phyloP scores from a whole-genome alignment of 2,329 filamentous ascomycete genomes.

The Aaosphaeria pasadenensis region DNA sequence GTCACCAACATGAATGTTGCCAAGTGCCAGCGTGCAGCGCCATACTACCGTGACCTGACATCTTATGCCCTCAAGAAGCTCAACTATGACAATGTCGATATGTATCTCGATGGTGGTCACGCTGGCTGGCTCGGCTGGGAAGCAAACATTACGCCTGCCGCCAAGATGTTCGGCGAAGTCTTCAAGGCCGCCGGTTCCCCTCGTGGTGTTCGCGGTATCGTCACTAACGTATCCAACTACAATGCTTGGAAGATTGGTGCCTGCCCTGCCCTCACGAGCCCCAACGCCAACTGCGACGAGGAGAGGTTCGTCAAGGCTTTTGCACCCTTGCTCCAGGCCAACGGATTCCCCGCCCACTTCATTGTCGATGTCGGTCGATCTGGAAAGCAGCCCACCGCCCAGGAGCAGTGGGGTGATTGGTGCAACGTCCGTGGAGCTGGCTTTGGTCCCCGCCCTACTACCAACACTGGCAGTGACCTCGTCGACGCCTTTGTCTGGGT shows the following conservation, averaged over 20 bases:
- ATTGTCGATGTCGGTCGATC: conserved; percentile 57
- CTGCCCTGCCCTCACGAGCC: conserved; percentile 44
- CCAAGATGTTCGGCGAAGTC: conserved; percentile 46
- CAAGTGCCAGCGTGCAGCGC: conserved; percentile 54
- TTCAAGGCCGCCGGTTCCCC: conserved; percentile 49
- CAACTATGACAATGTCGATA: conserved; percentile 60
- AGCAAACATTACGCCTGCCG: conserved; percentile 55
- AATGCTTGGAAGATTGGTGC: conserved; percentile 51
- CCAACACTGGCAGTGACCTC: conserved; percentile 58
- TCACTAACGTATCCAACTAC: conserved; percentile 60
- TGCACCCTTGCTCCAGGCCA: conserved; percentile 45
- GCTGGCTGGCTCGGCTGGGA: conserved; percentile 64
- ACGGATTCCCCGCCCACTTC: conserved; percentile 54
- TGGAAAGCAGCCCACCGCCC: conserved; percentile 58
- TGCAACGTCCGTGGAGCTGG: conserved; percentile 64
- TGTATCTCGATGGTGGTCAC: conserved; percentile 64
- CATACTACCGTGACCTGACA: conserved; percentile 55
- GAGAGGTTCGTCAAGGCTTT: conserved; percentile 52
- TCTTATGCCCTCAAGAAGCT: conserved; percentile 56
- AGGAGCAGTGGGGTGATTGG: conserved; percentile 63
- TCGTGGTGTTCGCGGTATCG: conserved; percentile 50
- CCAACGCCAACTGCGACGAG: conserved; percentile 53
- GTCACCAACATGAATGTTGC: conserved; percentile 57
- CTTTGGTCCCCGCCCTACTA: conserved; percentile 62
- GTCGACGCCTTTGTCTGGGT: conserved; percentile 69